phyloP scores from a whole-genome alignment of 148 eudicot species.

The Chenopodium berlandieri region DNA sequence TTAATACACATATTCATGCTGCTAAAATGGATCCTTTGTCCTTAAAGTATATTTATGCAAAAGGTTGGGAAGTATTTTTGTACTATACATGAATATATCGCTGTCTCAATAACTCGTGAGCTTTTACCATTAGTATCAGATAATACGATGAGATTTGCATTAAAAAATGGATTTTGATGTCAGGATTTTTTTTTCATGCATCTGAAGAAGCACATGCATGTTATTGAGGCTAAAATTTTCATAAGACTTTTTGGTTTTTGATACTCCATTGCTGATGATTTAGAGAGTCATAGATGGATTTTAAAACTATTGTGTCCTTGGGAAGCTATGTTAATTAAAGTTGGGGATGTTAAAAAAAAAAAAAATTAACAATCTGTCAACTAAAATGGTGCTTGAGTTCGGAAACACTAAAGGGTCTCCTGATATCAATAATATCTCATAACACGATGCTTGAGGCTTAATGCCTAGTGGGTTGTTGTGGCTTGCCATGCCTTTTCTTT shows the following conservation, averaged over 20 bases:
- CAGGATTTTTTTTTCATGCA: not conserved
- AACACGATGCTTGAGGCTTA: not conserved
- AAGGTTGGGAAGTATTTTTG: not conserved
- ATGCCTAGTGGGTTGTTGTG: constrained; percentile 1
- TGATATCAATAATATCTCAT: not conserved
- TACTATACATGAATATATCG: not conserved
- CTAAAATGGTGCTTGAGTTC: too few relatives aligned
- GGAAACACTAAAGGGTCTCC: not conserved
- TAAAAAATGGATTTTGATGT: not conserved
- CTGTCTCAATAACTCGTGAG: not conserved
- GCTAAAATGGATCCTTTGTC: not conserved
- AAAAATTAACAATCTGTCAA: not conserved
- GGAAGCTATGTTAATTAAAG: not conserved
- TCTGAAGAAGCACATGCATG: not conserved
- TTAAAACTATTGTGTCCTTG: not conserved
- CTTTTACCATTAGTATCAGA: not conserved
- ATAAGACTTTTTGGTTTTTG: not conserved
- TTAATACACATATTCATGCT: not conserved
- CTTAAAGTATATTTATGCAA: not conserved
- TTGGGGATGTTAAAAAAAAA: not conserved
- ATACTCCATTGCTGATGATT: not conserved
- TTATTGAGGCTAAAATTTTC: not conserved
- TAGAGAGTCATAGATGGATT: not conserved
- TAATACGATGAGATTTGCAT: not conserved
- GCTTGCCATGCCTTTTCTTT: not conserved